Base-by-base conservation (phyloP, 495 filamentous ascomycete species). In the Aeminium ludgeri region DNA sequence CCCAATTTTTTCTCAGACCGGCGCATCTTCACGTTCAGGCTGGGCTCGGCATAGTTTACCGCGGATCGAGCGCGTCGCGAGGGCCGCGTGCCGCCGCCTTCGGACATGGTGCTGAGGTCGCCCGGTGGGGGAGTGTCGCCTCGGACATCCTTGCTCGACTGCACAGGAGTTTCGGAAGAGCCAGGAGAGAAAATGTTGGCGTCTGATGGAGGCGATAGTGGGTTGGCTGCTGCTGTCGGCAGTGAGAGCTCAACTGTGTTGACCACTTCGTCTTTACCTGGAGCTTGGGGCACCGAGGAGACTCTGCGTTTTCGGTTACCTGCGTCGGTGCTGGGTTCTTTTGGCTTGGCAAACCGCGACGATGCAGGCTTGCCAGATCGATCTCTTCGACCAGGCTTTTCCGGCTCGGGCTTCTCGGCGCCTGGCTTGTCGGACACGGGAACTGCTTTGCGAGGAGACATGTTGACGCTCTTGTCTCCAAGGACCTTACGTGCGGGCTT, bases 1-100 rank as follows among this genome's bases (percentile, higher is more conserved):
- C 55, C 55, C 27, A 62, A 45, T 29, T 59, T 45, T 44, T 63
- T 59, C 12, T 29, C 41, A 1, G 60, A 58, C 12, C 60, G 54
- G n/a, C 60, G 50, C 56, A 64, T 60, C 37, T 64, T 64, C 6
- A 41, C 45, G 25, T 46, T 49, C 20, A 62, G 43, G 31, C 41
- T 58, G 10, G 61, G 61, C 41, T 64, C 61, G 19, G 60, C 56
- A 37, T 64, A 64, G 53, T 54, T 64, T 28, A 64, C 60, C 30
- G 52, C 48, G 2, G 51, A 37, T 5, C 60, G 44, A 2, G 52
- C 60, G 23, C 60, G 51, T 30, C 60, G 52, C 1, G 48, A 54
- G 6, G 59, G 53, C 17, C 60, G 49, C 6, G 38, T 44, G 13
- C 40, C 50, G 10, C 39, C 48, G 28, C 10, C 42, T n/a, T 40